phyloP scores from a whole-genome alignment of 768 basidiomycete genomes.

The Leccinellum luteum region DNA sequence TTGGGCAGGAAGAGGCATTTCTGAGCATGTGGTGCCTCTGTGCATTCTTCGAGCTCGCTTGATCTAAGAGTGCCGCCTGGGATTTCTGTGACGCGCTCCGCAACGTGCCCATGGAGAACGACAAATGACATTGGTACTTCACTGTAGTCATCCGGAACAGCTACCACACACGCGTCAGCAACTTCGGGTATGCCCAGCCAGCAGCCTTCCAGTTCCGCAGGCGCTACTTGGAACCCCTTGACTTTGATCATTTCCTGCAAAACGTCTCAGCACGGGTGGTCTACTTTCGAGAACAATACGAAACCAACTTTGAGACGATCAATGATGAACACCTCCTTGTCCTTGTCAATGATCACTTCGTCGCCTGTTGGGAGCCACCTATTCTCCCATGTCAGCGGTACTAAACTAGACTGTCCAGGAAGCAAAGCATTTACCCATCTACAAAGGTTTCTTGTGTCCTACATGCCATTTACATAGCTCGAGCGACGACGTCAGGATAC shows the following conservation, averaged over 20 bases:
- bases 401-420: slow-evolving; percentile 17
- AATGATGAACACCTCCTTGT: slow-evolving; percentile 56
- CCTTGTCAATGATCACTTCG: slow-evolving; percentile 51
- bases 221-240: slow-evolving; percentile 71
- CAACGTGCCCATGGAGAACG: slow-evolving; percentile 44
- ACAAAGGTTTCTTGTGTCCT: slow-evolving; percentile 70
- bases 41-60: no score
- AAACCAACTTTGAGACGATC: slow-evolving; percentile 58
- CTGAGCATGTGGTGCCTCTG: no score
- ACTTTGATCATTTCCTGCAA: slow-evolving; percentile 65
- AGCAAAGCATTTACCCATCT: slow-evolving; percentile 46
- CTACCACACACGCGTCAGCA: slow-evolving; percentile 60
- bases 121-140: slow-evolving; percentile 72
- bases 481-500: slow-evolving; percentile 16
- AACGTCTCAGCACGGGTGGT: slow-evolving; percentile 7
- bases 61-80: no score
- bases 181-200: slow-evolving; percentile 60
- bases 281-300: not conserved
- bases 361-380: slow-evolving; percentile 74
- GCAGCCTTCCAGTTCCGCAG: slow-evolving; percentile 71
- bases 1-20: no score
- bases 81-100: slow-evolving; percentile 31
- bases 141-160: slow-evolving; percentile 65
- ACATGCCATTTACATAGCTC: slow-evolving; percentile 21
- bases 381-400: not conserved